phyloP scores from a whole-genome alignment of 805 yeast species.

The Wickerhamia fluorescens region DNA sequence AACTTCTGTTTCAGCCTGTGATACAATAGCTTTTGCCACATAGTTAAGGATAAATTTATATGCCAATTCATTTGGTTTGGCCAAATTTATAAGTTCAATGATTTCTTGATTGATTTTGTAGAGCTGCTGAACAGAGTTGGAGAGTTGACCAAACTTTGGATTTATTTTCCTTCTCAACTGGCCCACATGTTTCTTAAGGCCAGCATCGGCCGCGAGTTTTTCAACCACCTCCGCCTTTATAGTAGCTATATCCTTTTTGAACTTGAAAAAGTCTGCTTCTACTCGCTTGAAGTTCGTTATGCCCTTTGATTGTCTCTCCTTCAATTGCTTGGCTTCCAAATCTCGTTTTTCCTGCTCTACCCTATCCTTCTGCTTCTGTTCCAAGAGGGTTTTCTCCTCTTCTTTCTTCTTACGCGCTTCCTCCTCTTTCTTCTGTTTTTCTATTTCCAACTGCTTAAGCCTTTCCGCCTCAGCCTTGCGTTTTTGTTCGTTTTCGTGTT shows the following conservation, averaged over 20 bases:
- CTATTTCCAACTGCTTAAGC: conserved; percentile 6
- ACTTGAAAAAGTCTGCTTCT: conserved; percentile 38
- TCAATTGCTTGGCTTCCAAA: conserved; percentile 3
- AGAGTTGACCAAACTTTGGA: conserved; percentile 88
- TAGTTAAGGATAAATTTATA: conserved; percentile 73
- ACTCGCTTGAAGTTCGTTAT: conserved; percentile 28
- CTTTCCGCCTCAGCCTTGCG: conserved; percentile 5
- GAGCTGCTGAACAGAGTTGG: conserved; percentile 62
- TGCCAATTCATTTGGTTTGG: conserved; percentile 44
- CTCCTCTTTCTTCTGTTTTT: conserved; percentile 15
- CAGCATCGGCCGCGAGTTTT: conserved; percentile 44
- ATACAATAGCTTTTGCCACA: conserved; percentile 76
- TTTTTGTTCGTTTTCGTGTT: conserved; percentile 5
- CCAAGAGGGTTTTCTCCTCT: too few relatives aligned
- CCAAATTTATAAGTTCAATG: conserved; percentile 38
- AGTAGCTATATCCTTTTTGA: conserved; percentile 44
- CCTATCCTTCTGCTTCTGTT: conserved; percentile 1
- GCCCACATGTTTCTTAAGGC: conserved; percentile 45
- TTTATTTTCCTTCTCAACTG: conserved; percentile 70
- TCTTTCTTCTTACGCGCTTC: conserved; percentile 10
- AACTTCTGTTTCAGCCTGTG: conserved; percentile 91
- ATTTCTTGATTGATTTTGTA: conserved; percentile 45
- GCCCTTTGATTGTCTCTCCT: conserved; percentile 18
- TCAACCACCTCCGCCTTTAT: conserved; percentile 57
- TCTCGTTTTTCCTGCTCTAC: conserved; percentile 2